Conservation (phyloP, 1,139 yeast species). For the Martiniozyma asiatica region DNA sequence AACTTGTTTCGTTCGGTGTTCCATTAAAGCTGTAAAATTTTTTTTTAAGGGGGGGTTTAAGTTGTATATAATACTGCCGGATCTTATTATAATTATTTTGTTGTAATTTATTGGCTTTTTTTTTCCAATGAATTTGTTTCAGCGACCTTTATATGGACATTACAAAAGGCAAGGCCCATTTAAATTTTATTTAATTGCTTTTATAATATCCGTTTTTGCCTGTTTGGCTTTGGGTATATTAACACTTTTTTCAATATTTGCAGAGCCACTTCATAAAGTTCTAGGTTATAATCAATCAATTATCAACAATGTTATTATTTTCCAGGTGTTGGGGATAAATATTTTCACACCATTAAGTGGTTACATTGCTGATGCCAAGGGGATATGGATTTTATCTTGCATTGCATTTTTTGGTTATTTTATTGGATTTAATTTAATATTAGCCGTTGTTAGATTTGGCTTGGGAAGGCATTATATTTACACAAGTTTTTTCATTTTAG, state of each 20-base stretch:
- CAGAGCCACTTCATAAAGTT: slow-evolving; percentile 18
- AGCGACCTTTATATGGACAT: slow-evolving; percentile 3
- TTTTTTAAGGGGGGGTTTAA: too few relatives aligned
- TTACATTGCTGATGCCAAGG: slow-evolving; percentile 22
- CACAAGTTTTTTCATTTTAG: slow-evolving; percentile 19
- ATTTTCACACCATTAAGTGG: slow-evolving; percentile 21
- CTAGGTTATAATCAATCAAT: slow-evolving; percentile 17
- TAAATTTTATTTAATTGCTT: slow-evolving; percentile 14
- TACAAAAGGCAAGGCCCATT: slow-evolving; percentile 17
- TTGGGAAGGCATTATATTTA: slow-evolving; percentile 15
- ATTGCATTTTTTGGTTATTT: slow-evolving; percentile 19
- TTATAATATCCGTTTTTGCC: slow-evolving; percentile 17
- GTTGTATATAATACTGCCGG: too few relatives aligned
- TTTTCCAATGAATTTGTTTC: slow-evolving; percentile 1
- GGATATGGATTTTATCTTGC: slow-evolving; percentile 20
- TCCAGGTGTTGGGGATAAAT: slow-evolving; percentile 21
- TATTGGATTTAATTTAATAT: slow-evolving; percentile 15
- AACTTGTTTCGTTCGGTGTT: too few relatives aligned
- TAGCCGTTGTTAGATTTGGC: slow-evolving; percentile 8
- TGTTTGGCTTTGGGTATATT: slow-evolving; percentile 21
- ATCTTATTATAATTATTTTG: too few relatives aligned
- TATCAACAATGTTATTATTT: slow-evolving; percentile 21
- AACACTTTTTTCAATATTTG: slow-evolving; percentile 21
- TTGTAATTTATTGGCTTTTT: too few relatives aligned
- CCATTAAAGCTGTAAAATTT: too few relatives aligned